Percentiles rank a stretch among this genome's conserved stretches.
phyloP scores from a whole-genome alignment of 306 rosid genomes.

The Pachyrhizus erosus region DNA sequence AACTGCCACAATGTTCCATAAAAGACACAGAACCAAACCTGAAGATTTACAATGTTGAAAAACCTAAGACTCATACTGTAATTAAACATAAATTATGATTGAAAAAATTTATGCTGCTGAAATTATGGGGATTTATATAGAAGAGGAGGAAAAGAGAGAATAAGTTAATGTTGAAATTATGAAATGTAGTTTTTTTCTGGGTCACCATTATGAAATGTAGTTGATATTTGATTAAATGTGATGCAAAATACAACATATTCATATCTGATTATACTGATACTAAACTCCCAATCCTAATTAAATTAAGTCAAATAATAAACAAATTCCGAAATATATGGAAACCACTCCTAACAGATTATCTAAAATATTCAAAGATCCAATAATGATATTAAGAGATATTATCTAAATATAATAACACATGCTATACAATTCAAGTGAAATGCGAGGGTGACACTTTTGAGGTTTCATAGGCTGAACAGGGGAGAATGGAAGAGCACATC shows the following conservation, averaged over 20 bases:
- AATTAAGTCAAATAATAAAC: not conserved
- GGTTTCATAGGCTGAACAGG: not conserved
- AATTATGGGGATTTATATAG: conserved; percentile 1
- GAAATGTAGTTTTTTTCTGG: not conserved
- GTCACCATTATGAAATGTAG: not conserved
- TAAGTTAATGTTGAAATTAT: no score
- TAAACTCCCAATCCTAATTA: no score
- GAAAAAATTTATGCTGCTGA: not conserved
- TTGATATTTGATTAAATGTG: not conserved
- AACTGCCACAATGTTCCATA: conserved; percentile 86
- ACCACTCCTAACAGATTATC: not conserved
- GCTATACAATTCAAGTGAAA: not conserved
- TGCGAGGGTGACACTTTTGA: not conserved
- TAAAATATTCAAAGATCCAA: not conserved
- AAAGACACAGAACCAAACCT: conserved; percentile 77
- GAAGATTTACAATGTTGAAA: conserved; percentile 49
- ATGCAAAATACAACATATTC: not conserved
- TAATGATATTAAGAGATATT: not conserved
- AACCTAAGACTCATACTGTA: not conserved
- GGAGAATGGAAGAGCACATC: conserved; percentile 7
- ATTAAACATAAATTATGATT: not conserved
- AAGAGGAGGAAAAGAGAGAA: not conserved
- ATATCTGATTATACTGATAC: not conserved
- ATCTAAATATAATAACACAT: not conserved
- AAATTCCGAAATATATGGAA: not conserved